These are phyloP conservation scores for Eleusine indica DNA, from an alignment of 176 grass and related monocot genomes.

Conservation along the genomic window DNA sequence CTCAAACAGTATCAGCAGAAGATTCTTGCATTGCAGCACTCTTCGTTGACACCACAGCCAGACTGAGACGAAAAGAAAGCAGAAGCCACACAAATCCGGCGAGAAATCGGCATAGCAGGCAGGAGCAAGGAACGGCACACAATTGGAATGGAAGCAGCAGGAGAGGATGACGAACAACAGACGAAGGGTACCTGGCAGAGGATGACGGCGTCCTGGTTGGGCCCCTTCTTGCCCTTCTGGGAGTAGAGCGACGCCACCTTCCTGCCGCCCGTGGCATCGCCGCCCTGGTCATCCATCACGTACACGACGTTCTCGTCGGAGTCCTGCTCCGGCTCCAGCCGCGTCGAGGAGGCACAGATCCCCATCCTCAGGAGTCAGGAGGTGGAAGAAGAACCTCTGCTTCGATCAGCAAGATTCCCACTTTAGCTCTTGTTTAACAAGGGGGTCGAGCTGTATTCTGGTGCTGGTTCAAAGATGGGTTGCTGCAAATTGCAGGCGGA, in stretches of 20 bases:
- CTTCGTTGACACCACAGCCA: background rate
- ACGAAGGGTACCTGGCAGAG: constrained; percentile 67
- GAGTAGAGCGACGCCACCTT: constrained; percentile 84
- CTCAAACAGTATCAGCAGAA: too few relatives aligned
- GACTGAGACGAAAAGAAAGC: background rate
- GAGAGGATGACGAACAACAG: background rate
- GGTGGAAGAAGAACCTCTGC: background rate
- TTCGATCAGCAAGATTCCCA: background rate
- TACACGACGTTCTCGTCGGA: constrained; percentile 79
- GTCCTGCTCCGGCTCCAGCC: constrained; percentile 45
- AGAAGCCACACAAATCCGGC: background rate
- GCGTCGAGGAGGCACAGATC: constrained; percentile 63
- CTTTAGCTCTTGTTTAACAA: too few relatives aligned
- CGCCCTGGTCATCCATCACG: constrained; percentile 52
- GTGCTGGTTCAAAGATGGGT: background rate
- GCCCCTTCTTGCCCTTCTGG: constrained; percentile 86
- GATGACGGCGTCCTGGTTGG: constrained; percentile 94
- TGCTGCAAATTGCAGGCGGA: too few relatives aligned
- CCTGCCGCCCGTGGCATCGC: constrained; percentile 15
- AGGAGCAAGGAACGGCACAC: background rate
- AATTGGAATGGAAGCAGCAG: background rate
- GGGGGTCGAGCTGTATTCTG: too few relatives aligned
- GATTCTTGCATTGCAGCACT: background rate
- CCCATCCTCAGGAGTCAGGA: constrained; percentile 44
- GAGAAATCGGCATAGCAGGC: background rate